These are phyloP conservation scores for Sugiyamaella marilandica DNA, from an alignment of 805 yeast genomes.

Conservation along the genomic window DNA sequence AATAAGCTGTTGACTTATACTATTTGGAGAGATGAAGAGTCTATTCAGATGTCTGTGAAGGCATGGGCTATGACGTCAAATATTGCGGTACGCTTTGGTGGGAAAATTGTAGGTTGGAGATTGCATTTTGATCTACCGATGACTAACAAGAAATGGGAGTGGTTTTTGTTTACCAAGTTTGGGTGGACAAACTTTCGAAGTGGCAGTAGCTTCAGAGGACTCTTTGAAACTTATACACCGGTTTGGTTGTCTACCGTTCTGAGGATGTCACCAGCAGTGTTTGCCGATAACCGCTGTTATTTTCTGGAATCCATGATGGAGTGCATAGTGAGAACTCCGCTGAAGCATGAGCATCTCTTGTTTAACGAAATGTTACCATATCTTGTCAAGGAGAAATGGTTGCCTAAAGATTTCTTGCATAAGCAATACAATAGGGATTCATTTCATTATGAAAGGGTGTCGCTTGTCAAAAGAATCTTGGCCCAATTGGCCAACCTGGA, in stretches of 20 bases:
- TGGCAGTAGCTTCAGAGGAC: background rate
- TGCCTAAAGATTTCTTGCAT: background rate
- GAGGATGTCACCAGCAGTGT: background rate
- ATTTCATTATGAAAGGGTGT: background rate
- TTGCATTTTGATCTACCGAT: background rate
- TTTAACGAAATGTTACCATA: background rate
- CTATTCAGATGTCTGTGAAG: background rate
- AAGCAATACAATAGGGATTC: background rate
- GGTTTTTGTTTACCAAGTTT: conserved; percentile 6
- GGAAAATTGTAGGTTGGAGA: background rate
- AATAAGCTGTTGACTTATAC: background rate
- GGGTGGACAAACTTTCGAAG: conserved; percentile 1
- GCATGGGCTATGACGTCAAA: background rate
- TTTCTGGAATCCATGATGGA: background rate
- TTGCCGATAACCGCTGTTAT: background rate
- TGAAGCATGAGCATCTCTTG: conserved; percentile 3
- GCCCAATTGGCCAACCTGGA: background rate
- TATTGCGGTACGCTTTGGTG: background rate
- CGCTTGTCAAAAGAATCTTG: background rate
- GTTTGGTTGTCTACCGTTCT: background rate
- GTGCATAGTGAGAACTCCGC: background rate
- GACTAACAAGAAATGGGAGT: conserved; percentile 4
- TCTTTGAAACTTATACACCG: conserved; percentile 1
- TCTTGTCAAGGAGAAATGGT: background rate
- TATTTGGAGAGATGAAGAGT: background rate